Evolutionary conservation across 2,329 filamentous ascomycete species (phyloP).

Genomic region (Pyrenochaeta sp.): DNA sequence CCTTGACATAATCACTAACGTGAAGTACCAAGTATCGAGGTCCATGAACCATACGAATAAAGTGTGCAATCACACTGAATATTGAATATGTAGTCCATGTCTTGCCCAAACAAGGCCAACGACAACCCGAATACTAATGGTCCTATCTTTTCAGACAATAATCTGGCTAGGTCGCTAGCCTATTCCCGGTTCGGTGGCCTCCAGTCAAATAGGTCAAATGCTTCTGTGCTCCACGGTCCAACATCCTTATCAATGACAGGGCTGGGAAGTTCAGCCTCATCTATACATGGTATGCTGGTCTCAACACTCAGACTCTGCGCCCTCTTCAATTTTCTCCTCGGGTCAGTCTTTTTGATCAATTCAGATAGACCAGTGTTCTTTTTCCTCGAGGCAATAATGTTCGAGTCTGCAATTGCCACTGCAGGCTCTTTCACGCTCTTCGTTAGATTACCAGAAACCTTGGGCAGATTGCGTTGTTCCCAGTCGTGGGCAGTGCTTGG

Average conservation of each 20-base stretch:
- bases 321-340: constrained; percentile 38
- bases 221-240: constrained; percentile 75
- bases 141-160: not conserved
- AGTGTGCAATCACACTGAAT: not conserved
- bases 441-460: not conserved
- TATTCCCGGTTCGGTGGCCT: constrained; percentile 56
- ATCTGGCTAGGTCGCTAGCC: not conserved
- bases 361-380: constrained; percentile 32
- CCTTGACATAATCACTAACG: too few relatives aligned
- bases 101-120: too few relatives aligned
- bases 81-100: too few relatives aligned
- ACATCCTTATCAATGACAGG: constrained; percentile 61
- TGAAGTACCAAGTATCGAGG: too few relatives aligned
- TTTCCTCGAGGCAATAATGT: constrained; percentile 5
- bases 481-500: constrained; percentile 38
- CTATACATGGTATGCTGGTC: constrained; percentile 19
- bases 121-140: not conserved
- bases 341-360: constrained; percentile 43
- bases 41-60: not conserved
- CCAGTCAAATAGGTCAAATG: constrained; percentile 71
- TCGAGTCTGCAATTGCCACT: not conserved
- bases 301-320: constrained; percentile 39
- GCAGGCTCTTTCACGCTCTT: constrained; percentile 1
- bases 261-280: constrained; percentile 24
- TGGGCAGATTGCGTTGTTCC: constrained; percentile 38